A percentile compares a stretch with the other conserved stretches of the same genome.
phyloP scores from a whole-genome alignment of 2,329 filamentous ascomycete genomes.

The Triangularia verruculosa region DNA sequence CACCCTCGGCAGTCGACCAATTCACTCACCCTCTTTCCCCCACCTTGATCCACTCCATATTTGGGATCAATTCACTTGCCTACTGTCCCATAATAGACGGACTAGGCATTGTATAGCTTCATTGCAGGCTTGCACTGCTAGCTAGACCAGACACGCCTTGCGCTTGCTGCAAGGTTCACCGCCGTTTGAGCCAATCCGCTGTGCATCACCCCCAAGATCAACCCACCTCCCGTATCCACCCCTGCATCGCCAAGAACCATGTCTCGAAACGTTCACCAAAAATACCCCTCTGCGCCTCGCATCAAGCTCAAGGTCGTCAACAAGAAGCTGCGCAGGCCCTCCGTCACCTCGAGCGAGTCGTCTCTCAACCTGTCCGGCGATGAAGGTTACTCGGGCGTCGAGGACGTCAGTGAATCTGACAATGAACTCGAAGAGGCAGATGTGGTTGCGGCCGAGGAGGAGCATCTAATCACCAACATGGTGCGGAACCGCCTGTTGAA shows the following conservation, averaged over 20 bases:
- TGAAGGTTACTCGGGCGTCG: slow-evolving; percentile 70
- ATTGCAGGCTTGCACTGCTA: neutral
- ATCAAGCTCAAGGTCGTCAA: slow-evolving; percentile 40
- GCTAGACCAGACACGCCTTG: neutral
- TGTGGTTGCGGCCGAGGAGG: slow-evolving; percentile 75
- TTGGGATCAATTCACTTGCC: neutral
- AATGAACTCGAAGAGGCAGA: slow-evolving; percentile 76
- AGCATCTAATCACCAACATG: slow-evolving; percentile 59
- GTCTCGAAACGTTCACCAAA: slow-evolving; percentile 54
- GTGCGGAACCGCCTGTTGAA: slow-evolving; percentile 37
- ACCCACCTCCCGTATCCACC: slow-evolving; percentile 21
- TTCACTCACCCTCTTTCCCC: neutral
- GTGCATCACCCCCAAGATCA: slow-evolving; percentile 12
- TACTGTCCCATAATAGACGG: neutral
- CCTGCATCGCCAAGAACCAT: slow-evolving; percentile 37
- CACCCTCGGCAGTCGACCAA: neutral
- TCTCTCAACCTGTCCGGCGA: slow-evolving; percentile 63
- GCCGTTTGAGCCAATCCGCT: slow-evolving; percentile 35
- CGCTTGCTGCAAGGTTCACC: slow-evolving; percentile 31
- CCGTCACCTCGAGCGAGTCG: slow-evolving; percentile 41
- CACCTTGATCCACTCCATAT: neutral
- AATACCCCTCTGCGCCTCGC: slow-evolving; percentile 39
- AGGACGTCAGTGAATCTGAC: slow-evolving; percentile 69
- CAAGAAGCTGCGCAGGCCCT: slow-evolving; percentile 42
- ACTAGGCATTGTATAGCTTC: neutral